phyloP scores from a whole-genome alignment of 306 rosid genomes.

The Gynostemma pentaphyllum region DNA sequence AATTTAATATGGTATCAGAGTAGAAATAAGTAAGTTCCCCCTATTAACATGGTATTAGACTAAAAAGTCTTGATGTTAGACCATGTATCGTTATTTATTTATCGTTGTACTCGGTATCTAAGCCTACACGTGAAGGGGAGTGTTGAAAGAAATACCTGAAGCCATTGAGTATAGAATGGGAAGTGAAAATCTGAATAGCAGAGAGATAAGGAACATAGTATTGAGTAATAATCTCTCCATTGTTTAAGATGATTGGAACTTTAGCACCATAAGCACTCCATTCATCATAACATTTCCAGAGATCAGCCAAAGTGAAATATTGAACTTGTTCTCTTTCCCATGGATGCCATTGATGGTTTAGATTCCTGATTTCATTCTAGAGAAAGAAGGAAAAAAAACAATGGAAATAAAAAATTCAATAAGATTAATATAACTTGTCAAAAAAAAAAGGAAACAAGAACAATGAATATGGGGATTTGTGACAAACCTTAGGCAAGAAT shows the following conservation, averaged over 20 bases:
- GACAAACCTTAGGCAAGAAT: conserved; percentile 59
- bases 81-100: too few relatives aligned
- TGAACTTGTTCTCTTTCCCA: conserved; percentile 83
- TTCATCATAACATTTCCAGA: conserved; percentile 79
- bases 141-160: conserved; percentile 44
- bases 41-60: too few relatives aligned
- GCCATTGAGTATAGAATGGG: conserved; percentile 31
- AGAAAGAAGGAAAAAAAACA: not conserved
- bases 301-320: conserved; percentile 65
- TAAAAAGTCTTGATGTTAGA: too few relatives aligned
- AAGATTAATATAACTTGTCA: not conserved
- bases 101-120: too few relatives aligned
- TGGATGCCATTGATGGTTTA: conserved; percentile 81
- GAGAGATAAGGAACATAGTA: conserved; percentile 97
- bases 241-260: conserved; percentile 52
- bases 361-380: conserved; percentile 66
- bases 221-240: conserved; percentile 76
- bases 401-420: not conserved
- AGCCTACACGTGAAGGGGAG: too few relatives aligned
- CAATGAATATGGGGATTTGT: not conserved
- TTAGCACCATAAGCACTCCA: conserved; percentile 97
- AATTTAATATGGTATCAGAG: too few relatives aligned
- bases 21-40: too few relatives aligned
- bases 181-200: conserved; percentile 78
- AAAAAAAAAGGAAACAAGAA: not conserved